Evolutionary conservation across 1,139 yeast genomes (phyloP).

Genomic region (Spencermartinsiella ligniputridi): DNA sequence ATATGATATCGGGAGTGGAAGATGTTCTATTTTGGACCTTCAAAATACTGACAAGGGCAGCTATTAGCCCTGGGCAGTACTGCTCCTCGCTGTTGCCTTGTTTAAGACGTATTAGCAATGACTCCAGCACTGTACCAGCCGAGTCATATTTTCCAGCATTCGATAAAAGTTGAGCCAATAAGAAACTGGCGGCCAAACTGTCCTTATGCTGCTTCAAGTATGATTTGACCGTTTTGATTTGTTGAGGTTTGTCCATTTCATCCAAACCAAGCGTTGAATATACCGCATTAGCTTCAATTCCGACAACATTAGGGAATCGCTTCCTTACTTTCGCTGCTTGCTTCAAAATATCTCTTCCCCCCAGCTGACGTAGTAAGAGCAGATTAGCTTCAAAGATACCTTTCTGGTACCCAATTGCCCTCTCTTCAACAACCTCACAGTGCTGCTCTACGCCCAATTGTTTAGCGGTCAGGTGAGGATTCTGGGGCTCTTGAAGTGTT

Average conservation of each 20-base stretch:
- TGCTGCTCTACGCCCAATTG: constrained; percentile 19
- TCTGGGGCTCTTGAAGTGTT: constrained; percentile 12
- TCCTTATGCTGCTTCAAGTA: constrained; percentile 17
- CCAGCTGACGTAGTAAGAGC: constrained; percentile 23
- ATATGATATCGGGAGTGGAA: constrained; percentile 20
- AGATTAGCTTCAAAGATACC: constrained; percentile 23
- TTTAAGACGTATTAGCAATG: constrained; percentile 13
- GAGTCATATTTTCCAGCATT: constrained; percentile 42
- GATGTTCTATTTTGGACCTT: constrained; percentile 35
- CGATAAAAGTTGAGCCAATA: constrained; percentile 45
- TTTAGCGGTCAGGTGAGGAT: constrained; percentile 25
- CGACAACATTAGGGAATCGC: constrained; percentile 8
- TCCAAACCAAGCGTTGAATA: neutral
- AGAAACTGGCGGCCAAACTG: constrained; percentile 23
- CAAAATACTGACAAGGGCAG: constrained; percentile 44
- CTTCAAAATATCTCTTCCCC: constrained; percentile 23
- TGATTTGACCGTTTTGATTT: constrained; percentile 14
- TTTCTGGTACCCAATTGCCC: constrained; percentile 20
- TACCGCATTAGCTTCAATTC: neutral
- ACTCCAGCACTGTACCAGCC: constrained; percentile 43
- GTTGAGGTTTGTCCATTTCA: neutral
- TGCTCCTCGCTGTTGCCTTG: constrained; percentile 17
- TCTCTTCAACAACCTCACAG: constrained; percentile 12
- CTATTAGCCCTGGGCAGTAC: constrained; percentile 45
- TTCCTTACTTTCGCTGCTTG: constrained; percentile 16